Conservation (phyloP, 179 eudicot genomes). For the Patellifolia procumbens region DNA sequence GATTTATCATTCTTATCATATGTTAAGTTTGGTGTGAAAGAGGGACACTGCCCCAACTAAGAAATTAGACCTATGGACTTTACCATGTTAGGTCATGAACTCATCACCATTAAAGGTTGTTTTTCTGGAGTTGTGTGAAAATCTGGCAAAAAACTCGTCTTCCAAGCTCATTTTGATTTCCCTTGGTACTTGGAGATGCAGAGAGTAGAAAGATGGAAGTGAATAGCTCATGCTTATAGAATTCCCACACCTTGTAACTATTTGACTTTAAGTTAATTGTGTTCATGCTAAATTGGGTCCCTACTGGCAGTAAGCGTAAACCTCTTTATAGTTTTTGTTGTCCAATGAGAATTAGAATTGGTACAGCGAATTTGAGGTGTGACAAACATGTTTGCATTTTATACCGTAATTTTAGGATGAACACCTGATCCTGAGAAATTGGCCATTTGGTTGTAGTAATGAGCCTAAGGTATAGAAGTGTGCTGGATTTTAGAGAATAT, state of each 20-base stretch:
- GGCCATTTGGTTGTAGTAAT: background rate
- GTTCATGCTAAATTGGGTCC: background rate
- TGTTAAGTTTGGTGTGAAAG: background rate
- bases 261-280: background rate
- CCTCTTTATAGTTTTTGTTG: background rate
- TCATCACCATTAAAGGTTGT: background rate
- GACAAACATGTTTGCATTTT: background rate
- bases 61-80: no score
- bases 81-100: background rate
- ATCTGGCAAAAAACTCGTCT: background rate
- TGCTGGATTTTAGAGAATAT: background rate
- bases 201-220: background rate
- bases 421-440: background rate
- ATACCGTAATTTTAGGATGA: background rate
- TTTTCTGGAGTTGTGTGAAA: background rate
- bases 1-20: background rate
- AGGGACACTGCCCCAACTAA: no score
- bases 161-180: background rate
- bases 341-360: background rate
- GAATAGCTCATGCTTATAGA: background rate
- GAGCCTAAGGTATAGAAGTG: background rate
- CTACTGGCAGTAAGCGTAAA: background rate
- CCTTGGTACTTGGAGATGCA: background rate
- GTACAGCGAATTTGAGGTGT: background rate
- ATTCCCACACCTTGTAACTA: background rate